Evolutionary conservation across 2,329 filamentous ascomycete genomes (phyloP).

Genomic region (Coniochaeta prunicola): DNA sequence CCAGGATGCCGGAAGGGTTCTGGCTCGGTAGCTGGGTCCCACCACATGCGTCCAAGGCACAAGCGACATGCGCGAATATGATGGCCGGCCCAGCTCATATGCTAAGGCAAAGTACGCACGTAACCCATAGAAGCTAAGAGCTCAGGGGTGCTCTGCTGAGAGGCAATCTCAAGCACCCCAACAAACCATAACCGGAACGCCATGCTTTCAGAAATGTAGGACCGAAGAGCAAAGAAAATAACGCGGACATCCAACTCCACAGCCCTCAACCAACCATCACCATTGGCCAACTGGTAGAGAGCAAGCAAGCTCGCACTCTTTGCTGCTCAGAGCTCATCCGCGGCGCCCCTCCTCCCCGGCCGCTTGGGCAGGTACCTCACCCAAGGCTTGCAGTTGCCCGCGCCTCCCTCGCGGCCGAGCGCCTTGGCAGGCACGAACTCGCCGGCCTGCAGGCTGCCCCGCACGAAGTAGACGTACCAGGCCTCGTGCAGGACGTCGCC

Average conservation of each 20-base stretch:
- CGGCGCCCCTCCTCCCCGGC: neutral
- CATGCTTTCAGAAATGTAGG: neutral
- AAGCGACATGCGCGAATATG: neutral
- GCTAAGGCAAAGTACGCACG: neutral
- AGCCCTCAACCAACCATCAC: neutral
- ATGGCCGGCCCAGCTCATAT: neutral
- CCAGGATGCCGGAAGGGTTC: neutral
- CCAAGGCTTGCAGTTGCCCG: slow-evolving; percentile 29
- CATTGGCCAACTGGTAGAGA: too few relatives aligned
- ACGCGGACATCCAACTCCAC: neutral
- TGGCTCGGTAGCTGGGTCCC: neutral
- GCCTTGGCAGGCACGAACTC: slow-evolving; percentile 36
- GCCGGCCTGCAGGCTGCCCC: slow-evolving; percentile 42
- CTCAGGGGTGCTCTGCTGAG: neutral
- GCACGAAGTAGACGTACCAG: slow-evolving; percentile 47
- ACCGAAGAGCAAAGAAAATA: neutral
- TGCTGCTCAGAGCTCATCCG: neutral
- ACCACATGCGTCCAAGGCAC: neutral
- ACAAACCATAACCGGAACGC: neutral
- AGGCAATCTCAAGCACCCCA: neutral
- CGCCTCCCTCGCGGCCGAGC: slow-evolving; percentile 26
- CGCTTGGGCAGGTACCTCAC: slow-evolving; percentile 34
- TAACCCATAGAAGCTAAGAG: neutral
- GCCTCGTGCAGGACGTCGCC: slow-evolving; percentile 39
- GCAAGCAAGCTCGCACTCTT: neutral